Evolutionary conservation across 2,329 filamentous ascomycete genomes (phyloP).

Genomic region (Claviceps quebecensis): DNA sequence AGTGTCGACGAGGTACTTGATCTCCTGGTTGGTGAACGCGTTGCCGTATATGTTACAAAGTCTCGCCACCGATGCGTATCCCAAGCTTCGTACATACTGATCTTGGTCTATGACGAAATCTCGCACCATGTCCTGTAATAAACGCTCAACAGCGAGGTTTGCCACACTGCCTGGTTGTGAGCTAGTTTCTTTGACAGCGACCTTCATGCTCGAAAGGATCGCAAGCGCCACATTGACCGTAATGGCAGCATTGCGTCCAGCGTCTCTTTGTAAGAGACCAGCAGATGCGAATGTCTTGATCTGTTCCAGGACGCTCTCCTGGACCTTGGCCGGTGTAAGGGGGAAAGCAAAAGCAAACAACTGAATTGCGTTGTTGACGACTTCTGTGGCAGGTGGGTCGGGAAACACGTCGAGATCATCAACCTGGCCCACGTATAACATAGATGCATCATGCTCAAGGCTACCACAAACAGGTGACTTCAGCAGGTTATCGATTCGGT

Average conservation of each 20-base stretch:
- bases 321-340: slow-evolving; percentile 76
- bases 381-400: slow-evolving; percentile 79
- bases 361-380: slow-evolving; percentile 87
- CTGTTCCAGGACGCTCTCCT: slow-evolving; percentile 92
- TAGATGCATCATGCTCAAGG: slow-evolving; percentile 77
- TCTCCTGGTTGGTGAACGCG: slow-evolving; percentile 73
- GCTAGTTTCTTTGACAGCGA: slow-evolving; percentile 67
- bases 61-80: slow-evolving; percentile 71
- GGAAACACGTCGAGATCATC: slow-evolving; percentile 36
- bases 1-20: slow-evolving; percentile 84
- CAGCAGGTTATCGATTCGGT: slow-evolving; percentile 46
- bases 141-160: slow-evolving; percentile 62
- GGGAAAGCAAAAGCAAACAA: slow-evolving; percentile 86
- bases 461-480: slow-evolving; percentile 66
- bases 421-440: slow-evolving; percentile 49
- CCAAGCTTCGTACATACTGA: slow-evolving; percentile 71
- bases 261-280: slow-evolving; percentile 66
- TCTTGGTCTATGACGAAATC: slow-evolving; percentile 72
- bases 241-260: slow-evolving; percentile 79
- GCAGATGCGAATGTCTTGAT: slow-evolving; percentile 80
- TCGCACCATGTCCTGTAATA: slow-evolving; percentile 62
- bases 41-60: slow-evolving; percentile 79
- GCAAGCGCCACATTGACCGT: slow-evolving; percentile 80
- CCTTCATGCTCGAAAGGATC: slow-evolving; percentile 65
- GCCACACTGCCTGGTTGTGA: slow-evolving; percentile 61